Evolutionary conservation across 2,329 filamentous ascomycete species (phyloP), one percentile per base, ranked within the genome.

Genomic region (Calonectria crousiana): DNA sequence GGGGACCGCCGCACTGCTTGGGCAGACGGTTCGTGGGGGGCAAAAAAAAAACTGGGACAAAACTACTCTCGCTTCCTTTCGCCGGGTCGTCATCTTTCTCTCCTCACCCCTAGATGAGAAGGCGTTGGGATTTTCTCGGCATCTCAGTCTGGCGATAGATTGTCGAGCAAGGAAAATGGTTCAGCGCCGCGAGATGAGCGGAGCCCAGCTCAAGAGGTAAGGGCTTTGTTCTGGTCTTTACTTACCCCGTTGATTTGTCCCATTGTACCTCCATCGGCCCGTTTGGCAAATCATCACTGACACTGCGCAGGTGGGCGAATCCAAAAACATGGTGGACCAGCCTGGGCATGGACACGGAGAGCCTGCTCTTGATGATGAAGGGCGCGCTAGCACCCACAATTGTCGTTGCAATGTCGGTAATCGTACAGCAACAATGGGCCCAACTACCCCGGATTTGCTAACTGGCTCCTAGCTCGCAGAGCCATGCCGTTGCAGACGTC

Each of bases 351-450:
- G 68, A 74, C 67, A 38, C 38, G 26, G 72, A 74, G 44, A 67
- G 58, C n/a, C 28, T 74, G 44, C 53, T 74, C 26, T 64, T 67
- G 68, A 74, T 74, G 72, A 71, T 74, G 67, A 74, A 74, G 53
- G 72, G 72, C 2, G 65, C 72, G 6, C 62, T 74, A 3, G 34
- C 68, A 9, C 67, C 72, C n/a, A 71, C 68, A 16, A 67, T 74
- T n/a, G 67, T 71, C 20, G 47, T 71, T 47, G 72, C 72, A 34
- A 74, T 74, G 72, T 71, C 34, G 10, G 72, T 74, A 65, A 62
- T 62, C 56, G 23, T 62, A 41, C 34, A 62, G 20, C 16, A 60
- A 60, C n/a, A 38, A 62, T 20, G 34, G 56, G 56, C 4, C 36
- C 9, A 9, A 23, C 13, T 41, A 34, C 56, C 26, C 32, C 53